These are phyloP conservation scores for Tricladium varicosporioides DNA, from an alignment of 2,329 filamentous ascomycete species.

Conservation along the genomic window DNA sequence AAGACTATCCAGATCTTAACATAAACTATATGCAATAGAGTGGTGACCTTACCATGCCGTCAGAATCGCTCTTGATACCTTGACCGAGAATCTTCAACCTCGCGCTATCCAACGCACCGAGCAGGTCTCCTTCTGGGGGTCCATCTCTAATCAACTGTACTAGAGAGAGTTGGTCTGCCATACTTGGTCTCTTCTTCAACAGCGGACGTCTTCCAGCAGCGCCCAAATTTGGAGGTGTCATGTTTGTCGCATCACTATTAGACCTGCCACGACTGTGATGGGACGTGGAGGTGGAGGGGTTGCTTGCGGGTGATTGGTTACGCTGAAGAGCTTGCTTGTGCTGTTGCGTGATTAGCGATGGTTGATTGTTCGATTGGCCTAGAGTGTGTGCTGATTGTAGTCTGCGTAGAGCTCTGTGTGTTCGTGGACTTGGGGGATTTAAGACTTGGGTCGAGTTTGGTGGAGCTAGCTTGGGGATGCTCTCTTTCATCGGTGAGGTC, in stretches of 20 bases:
- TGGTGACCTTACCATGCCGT: constrained; percentile 67
- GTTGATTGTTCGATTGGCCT: constrained; percentile 49
- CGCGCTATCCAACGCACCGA: constrained; percentile 65
- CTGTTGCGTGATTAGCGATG: constrained; percentile 63
- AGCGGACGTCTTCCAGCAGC: constrained; percentile 43
- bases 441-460: constrained; percentile 32
- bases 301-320: constrained; percentile 21
- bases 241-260: constrained; percentile 66
- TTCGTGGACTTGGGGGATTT: constrained; percentile 59
- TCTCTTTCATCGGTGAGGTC: constrained; percentile 26
- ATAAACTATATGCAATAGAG: constrained; percentile 7
- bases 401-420: constrained; percentile 66
- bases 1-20: constrained; percentile 59
- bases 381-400: constrained; percentile 74
- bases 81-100: constrained; percentile 73
- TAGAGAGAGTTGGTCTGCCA: constrained; percentile 58
- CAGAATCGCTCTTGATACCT: constrained; percentile 72
- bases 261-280: constrained; percentile 57
- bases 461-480: constrained; percentile 23
- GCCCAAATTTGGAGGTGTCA: constrained; percentile 37
- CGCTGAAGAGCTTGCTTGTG: constrained; percentile 45
- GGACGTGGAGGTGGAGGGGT: constrained; percentile 3
- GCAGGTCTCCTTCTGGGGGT: constrained; percentile 67
- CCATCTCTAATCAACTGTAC: constrained; percentile 80
- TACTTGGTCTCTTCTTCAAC: constrained; percentile 45